Evolutionary conservation across 2,329 filamentous ascomycete genomes (phyloP).

Genomic region (Diaporthe nobilis): DNA sequence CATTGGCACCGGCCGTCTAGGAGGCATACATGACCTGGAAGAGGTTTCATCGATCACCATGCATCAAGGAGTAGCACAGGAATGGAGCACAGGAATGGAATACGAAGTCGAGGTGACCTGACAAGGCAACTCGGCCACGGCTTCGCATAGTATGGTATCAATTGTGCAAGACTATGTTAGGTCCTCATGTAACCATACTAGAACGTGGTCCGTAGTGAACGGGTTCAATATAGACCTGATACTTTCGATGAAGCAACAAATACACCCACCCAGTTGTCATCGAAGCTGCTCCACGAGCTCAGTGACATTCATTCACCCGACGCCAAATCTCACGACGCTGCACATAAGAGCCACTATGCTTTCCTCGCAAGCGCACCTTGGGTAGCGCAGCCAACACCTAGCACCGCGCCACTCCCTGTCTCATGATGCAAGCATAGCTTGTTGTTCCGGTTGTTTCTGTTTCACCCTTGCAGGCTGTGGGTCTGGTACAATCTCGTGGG

Average conservation of each 20-base stretch:
- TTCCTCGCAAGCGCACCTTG: not conserved
- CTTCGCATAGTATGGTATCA: not conserved
- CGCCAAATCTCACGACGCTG: not conserved
- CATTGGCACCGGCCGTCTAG: not conserved
- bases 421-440: conserved; percentile 49
- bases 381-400: not conserved
- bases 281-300: not conserved
- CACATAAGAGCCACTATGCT: not conserved
- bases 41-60: not conserved
- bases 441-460: conserved; percentile 45
- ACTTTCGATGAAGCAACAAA: not conserved
- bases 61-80: conserved; percentile 12
- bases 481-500: conserved; percentile 39
- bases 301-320: not conserved
- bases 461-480: conserved; percentile 38
- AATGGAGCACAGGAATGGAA: not conserved
- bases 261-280: not conserved
- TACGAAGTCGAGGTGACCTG: not conserved
- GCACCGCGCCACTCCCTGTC: too few relatives aligned
- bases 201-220: not conserved
- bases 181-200: not conserved
- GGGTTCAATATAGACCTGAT: not conserved
- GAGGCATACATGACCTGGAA: not conserved
- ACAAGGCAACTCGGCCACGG: not conserved
- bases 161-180: not conserved